Conservation (phyloP, 306 rosid genomes). For the Ziziphus jujuba region DNA sequence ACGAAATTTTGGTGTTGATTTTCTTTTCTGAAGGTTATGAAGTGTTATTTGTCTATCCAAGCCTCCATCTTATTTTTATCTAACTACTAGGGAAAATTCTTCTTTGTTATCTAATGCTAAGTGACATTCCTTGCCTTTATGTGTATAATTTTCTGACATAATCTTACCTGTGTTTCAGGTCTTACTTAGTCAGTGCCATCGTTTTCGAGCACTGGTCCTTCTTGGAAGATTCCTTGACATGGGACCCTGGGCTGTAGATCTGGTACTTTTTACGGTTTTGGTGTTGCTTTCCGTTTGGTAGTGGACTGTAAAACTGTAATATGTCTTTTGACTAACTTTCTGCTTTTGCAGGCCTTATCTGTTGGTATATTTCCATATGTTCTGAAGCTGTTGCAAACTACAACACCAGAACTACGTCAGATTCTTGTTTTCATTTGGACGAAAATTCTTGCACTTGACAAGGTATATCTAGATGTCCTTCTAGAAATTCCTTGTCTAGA, state of each 20-base stretch:
- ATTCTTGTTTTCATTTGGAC: slow-evolving; percentile 99
- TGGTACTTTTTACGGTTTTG: slow-evolving; percentile 47
- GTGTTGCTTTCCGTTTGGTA: slow-evolving; percentile 6
- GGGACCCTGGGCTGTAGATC: slow-evolving; percentile 99
- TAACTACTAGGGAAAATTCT: background rate
- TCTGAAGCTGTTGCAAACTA: slow-evolving; percentile 89
- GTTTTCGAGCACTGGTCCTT: slow-evolving; percentile 85
- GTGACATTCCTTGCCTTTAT: slow-evolving; percentile 16
- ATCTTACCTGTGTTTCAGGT: slow-evolving; percentile 56
- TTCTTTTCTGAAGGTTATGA: too few species aligned
- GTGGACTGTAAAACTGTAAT: slow-evolving; percentile 11
- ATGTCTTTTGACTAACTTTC: slow-evolving; percentile 18
- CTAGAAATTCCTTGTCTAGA: slow-evolving; percentile 1
- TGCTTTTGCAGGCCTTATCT: slow-evolving; percentile 69
- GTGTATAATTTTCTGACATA: slow-evolving; percentile 21
- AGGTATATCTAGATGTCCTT: slow-evolving; percentile 50
- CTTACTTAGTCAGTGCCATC: slow-evolving; percentile 91
- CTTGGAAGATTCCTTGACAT: slow-evolving; percentile 98
- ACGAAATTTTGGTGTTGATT: too few species aligned
- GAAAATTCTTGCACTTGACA: slow-evolving; percentile 95
- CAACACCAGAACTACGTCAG: slow-evolving; percentile 89
- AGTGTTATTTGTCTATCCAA: too few species aligned
- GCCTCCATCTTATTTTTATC: background rate
- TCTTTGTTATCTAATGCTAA: slow-evolving; percentile 1
- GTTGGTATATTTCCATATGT: slow-evolving; percentile 99